Conservation (phyloP, 2,329 filamentous ascomycete species). For the Chaetomium strumarium region DNA sequence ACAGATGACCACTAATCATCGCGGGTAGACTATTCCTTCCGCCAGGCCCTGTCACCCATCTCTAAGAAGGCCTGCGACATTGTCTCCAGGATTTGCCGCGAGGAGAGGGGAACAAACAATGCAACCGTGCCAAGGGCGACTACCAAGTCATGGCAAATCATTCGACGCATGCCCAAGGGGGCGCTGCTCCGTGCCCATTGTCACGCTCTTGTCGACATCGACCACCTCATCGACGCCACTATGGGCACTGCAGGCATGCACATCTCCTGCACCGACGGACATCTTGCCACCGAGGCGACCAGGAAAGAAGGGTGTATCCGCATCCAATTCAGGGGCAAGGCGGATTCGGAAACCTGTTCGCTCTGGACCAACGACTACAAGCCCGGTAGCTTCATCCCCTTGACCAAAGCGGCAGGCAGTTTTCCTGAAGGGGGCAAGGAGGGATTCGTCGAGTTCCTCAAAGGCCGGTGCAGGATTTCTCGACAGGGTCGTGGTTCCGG, state of each 20-base stretch:
- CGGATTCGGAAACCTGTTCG: constrained; percentile 33
- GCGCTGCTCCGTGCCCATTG: constrained; percentile 79
- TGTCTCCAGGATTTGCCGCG: constrained; percentile 69
- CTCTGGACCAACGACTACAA: constrained; percentile 65
- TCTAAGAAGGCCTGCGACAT: constrained; percentile 73
- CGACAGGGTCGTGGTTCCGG: constrained; percentile 25
- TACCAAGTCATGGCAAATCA: constrained; percentile 79
- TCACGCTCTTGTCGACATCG: constrained; percentile 85
- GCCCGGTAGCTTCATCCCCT: constrained; percentile 51
- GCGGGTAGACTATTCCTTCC: constrained; percentile 60
- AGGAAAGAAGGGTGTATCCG: constrained; percentile 42
- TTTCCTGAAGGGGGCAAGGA: constrained; percentile 67
- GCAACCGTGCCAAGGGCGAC: constrained; percentile 67
- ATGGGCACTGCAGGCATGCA: constrained; percentile 69
- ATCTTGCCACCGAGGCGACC: constrained; percentile 49
- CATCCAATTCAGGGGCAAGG: constrained; percentile 53
- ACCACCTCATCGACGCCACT: constrained; percentile 68
- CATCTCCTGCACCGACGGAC: constrained; percentile 51
- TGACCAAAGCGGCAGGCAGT: constrained; percentile 58
- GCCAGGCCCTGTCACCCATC: constrained; percentile 69
- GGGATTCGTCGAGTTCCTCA: constrained; percentile 75
- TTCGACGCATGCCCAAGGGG: constrained; percentile 84
- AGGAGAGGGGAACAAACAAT: constrained; percentile 56
- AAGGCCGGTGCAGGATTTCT: constrained; percentile 64
- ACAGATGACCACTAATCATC: constrained; percentile 4